Evolutionary conservation across 306 rosid genomes (phyloP), one percentile per base, ranked within the genome.

Genomic region (Ziziphus jujuba): DNA sequence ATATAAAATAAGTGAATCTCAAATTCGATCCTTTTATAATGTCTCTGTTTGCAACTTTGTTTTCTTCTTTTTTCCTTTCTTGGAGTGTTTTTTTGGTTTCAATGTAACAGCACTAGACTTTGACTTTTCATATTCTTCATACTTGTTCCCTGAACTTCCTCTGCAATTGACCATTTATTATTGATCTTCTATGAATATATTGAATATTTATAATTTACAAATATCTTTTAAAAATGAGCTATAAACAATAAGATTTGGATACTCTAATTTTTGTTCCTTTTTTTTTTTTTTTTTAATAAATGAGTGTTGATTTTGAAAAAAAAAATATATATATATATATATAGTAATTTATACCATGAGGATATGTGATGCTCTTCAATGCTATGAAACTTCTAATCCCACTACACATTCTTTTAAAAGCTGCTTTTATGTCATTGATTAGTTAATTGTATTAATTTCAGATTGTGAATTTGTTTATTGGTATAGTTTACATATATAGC

Each of bases 11-110:
- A 11, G 0, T 40, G 23, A 40, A 23, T 11, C 48, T n/a, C 0
- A 10, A 23, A 44, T 33, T n/a, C 58, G 33, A 7, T 33, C n/a
- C 33, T 25, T 15, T 40, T 55, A 13, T 6, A 14, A 2, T 1
- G 23, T 38, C 17, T 36, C 24, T 6, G 33, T 33, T 2, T 5
- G 21, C 20, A 1, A 7, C 36, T 47, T 35, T 6, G 12, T 47
- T 58, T 49, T 22, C 14, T 19, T 66, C 21, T 19, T 4, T 54
- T 62, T 21, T 59, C 28, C 28, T 55, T 1, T 34, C 33, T n/a
- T n/a, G n/a, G n/a, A n/a, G n/a, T n/a, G 9, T 22, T 73, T 75
- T 84, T 77, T 75, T 59, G 72, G 34, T 77, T 70, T 77, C 69
- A 79, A 75, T 84, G 78, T 73, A 77, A 74, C 78, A 52, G 67